Evolutionary conservation across 495 filamentous ascomycete genomes (phyloP), one percentile per base, ranked within the genome.

Genomic region (Aspergillus sclerotioniger): DNA sequence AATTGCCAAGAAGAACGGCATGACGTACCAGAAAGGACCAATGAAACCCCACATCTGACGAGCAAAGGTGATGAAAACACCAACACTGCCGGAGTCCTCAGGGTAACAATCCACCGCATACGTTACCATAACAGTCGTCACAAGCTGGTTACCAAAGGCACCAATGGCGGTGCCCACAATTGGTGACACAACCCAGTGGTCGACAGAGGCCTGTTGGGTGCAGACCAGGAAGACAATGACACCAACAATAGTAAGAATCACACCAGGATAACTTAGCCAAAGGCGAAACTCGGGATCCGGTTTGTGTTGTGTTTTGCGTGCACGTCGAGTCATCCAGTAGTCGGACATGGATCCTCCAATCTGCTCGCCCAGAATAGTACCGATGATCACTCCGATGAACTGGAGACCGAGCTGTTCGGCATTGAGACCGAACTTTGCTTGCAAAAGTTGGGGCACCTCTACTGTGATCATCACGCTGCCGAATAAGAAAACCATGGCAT

Each of bases 41-140:
- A 84, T 80, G 60, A 85, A 85, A 0, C 80, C 81, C 80, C 80
- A 84, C 3, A 69, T 76, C 57, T 79, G 76, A 28, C 82, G 67
- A 19, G 83, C 72, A 59, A 84, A 77, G 0, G 72, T 83, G 48
- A 84, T 78, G 53, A 83, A 83, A 4, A 85, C 82, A 31, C 82
- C 82, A 3, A 84, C 74, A 60, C 76, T 78, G 0, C 72, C 76
- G 2, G 80, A 69, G 35, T 82, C 76, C 21, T 77, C 67, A 0
- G 64, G 77, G 52, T 82, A 74, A 51, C 76, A 80, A 56, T 84
- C 82, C 0, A 85, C 78, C 0, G 80, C 76, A 58, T 84, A 84
- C 0, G 82, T 85, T 25, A 82, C 77, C 28, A 81, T 62, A 6
- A 84, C 69, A 0, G 81, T 85, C 0, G 82, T 85, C 3, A 84